Base-by-base conservation (phyloP, 2,329 filamentous ascomycete genomes). In the Metarhizium guizhouense region DNA sequence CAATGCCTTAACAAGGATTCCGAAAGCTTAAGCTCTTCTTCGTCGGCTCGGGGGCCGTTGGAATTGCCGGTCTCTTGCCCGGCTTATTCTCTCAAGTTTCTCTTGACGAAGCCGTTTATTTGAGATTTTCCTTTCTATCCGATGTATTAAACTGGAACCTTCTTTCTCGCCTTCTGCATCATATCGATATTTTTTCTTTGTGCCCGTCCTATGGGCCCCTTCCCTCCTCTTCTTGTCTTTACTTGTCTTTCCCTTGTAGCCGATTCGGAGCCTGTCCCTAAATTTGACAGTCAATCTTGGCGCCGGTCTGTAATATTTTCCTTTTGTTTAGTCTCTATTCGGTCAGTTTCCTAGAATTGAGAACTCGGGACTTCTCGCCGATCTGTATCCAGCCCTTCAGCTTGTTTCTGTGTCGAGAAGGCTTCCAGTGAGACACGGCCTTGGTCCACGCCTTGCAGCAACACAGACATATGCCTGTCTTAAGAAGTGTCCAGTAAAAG, bases 381-480 rank as follows among this genome's bases (percentile, higher is more conserved):
- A 51, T 47, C 18, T 36, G 32, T 16, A 42, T 25, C 42, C 54
- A 51, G 34, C 49, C 54, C 18, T 29, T 40, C 34, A 29, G 32
- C 25, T 55, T 55, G 40, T 29, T 55, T 25, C 25, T 55, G 49
- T 32, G 40, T 48, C 25, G n/a, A 14, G 54, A 55, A 25, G 25
- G 47, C 18, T 25, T 43, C 53, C 6, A 38, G 30, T 52, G 54
- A 51, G 55, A 54, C 55, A 48, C n/a, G 25, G 16, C 29, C 47
- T 10, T 10, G 14, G 55, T 29, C 13, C 7, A 29, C 14, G 20
- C 20, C 30, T 49, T 32, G 53, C 36, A 51, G 47, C 42, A 51
- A 48, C 38, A 34, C 40, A 34, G 25, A 25, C 53, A 51, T 51
- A 34, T 38, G 36, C 20, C 36, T 51, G 55, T 54, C 55, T 54